Evolutionary conservation across 2,329 filamentous ascomycete species (phyloP).

Genomic region (Simplicillium aogashimaense): DNA sequence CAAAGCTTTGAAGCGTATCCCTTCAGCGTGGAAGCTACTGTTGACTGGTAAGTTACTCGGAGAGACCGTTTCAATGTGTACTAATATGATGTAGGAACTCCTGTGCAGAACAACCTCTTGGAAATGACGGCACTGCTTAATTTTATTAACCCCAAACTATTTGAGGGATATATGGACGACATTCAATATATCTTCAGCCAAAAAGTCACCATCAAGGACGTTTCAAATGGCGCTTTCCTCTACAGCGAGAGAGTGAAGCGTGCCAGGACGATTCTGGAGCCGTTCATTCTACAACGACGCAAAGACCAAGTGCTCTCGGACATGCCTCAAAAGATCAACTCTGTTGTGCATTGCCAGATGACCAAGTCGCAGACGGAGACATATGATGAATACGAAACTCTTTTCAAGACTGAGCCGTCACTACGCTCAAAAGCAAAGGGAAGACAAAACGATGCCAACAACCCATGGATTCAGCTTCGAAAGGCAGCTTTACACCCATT

Average conservation of each 20-base stretch:
- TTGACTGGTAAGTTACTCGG: constrained; percentile 33
- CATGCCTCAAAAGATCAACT: constrained; percentile 69
- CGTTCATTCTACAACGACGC: constrained; percentile 87
- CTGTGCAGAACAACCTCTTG: constrained; percentile 87
- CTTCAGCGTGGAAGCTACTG: constrained; percentile 73
- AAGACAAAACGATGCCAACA: constrained; percentile 47
- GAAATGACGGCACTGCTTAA: constrained; percentile 83
- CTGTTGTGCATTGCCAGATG: constrained; percentile 74
- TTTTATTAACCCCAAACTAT: constrained; percentile 87
- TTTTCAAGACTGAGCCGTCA: constrained; percentile 54
- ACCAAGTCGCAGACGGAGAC: constrained; percentile 61
- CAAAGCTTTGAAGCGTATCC: constrained; percentile 66
- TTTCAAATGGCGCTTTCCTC: constrained; percentile 71
- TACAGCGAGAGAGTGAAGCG: constrained; percentile 79
- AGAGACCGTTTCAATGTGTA: not conserved
- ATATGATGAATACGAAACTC: constrained; percentile 56
- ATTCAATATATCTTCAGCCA: constrained; percentile 85
- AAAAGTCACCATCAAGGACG: constrained; percentile 75
- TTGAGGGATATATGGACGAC: constrained; percentile 65
- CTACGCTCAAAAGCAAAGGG: constrained; percentile 36
- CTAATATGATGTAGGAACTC: constrained; percentile 59
- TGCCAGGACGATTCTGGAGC: constrained; percentile 85
- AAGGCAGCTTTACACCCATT: constrained; percentile 89
- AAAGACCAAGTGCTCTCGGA: constrained; percentile 86
- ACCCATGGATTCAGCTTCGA: constrained; percentile 81